A percentile compares a stretch with the other conserved stretches of the same genome.
Conservation (phyloP, 768 basidiomycete genomes). For the Agrocybe pediades region DNA sequence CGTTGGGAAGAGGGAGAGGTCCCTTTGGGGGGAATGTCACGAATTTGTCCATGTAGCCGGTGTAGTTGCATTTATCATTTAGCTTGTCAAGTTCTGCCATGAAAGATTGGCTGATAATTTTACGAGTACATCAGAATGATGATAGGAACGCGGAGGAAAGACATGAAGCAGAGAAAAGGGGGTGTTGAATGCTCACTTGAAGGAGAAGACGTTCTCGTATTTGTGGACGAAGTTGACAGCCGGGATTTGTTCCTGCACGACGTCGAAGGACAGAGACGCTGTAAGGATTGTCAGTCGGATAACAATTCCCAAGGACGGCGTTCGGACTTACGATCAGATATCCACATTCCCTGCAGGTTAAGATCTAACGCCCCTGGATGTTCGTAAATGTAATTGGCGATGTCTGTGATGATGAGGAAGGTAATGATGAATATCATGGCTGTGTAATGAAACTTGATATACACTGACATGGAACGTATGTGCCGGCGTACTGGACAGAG, state of each 20-base stretch:
- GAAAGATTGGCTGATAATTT: conserved; percentile 58
- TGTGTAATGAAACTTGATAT: not conserved
- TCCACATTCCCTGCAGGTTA: conserved; percentile 70
- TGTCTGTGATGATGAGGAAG: conserved; percentile 43
- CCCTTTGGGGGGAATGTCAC: conserved; percentile 73
- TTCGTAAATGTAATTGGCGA: conserved; percentile 73
- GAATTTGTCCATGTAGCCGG: conserved; percentile 59
- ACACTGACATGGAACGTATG: conserved; percentile 55
- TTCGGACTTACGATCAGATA: conserved; percentile 60
- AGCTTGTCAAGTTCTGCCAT: conserved; percentile 56
- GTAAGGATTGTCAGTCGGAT: not conserved
- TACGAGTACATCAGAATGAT: not conserved
- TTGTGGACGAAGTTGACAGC: conserved; percentile 76
- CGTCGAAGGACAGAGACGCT: conserved; percentile 63
- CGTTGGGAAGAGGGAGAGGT: conserved; percentile 66
- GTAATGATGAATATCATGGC: not conserved
- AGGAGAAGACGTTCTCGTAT: conserved; percentile 67
- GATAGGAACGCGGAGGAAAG: not conserved
- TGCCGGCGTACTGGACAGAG: conserved; percentile 63
- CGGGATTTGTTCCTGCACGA: conserved; percentile 71
- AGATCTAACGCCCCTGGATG: conserved; percentile 55
- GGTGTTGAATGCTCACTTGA: too few relatives aligned
- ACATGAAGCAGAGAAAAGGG: too few relatives aligned
- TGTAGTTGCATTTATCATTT: conserved; percentile 60
- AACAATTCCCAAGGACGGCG: not conserved